These are phyloP conservation scores for Verbascum thapsus DNA, from an alignment of 257 asterid genomes.

Conservation along the genomic window DNA sequence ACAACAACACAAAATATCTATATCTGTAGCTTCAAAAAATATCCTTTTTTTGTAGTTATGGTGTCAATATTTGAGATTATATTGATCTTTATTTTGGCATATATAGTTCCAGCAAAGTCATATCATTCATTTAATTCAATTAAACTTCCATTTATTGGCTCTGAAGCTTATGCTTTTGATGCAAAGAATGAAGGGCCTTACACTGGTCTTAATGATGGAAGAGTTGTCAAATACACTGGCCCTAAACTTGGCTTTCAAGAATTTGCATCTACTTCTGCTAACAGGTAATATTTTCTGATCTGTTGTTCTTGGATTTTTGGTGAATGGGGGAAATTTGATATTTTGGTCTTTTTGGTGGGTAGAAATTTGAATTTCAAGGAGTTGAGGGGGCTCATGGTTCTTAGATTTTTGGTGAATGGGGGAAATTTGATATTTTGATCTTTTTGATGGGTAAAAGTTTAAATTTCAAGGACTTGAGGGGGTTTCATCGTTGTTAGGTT, in stretches of 20 bases:
- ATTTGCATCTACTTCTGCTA: slow-evolving; percentile 50
- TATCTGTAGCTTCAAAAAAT: neutral
- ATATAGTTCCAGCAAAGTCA: slow-evolving; percentile 20
- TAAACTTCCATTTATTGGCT: slow-evolving; percentile 37
- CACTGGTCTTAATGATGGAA: slow-evolving; percentile 55
- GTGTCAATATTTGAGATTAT: neutral
- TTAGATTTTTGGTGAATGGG: too few relatives aligned
- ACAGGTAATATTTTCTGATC: slow-evolving; percentile 33
- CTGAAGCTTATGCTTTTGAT: slow-evolving; percentile 44
- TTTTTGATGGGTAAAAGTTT: too few relatives aligned
- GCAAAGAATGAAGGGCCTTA: slow-evolving; percentile 39
- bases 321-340: too few relatives aligned
- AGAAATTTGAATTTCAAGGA: too few relatives aligned
- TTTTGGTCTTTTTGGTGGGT: too few relatives aligned
- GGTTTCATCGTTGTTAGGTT: too few relatives aligned
- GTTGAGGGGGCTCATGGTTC: too few relatives aligned
- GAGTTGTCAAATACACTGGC: slow-evolving; percentile 42
- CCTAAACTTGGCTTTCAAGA: slow-evolving; percentile 33
- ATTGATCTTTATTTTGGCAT: slow-evolving; percentile 20
- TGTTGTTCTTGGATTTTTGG: too few relatives aligned
- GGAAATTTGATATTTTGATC: too few relatives aligned
- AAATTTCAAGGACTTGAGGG: too few relatives aligned
- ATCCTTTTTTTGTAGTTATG: neutral
- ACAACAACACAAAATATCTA: too few relatives aligned
- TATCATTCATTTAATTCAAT: slow-evolving; percentile 32